Evolutionary conservation across 202 grass and related monocot genomes (phyloP).

Genomic region (Cymbopogon flexuosus): DNA sequence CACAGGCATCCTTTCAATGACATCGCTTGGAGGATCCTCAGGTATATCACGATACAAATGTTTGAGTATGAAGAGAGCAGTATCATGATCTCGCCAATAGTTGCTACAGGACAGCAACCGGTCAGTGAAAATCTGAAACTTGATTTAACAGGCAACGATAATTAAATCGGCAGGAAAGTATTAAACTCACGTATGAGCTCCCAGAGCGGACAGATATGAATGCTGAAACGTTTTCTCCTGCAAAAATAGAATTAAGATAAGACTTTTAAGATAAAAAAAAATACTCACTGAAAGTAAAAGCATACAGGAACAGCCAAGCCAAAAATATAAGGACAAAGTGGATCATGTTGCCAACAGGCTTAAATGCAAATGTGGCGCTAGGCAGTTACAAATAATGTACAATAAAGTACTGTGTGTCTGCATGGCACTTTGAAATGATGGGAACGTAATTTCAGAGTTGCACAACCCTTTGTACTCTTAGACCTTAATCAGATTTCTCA

Average conservation of each 20-base stretch:
- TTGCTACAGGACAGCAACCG: constrained; percentile 51
- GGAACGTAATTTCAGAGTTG: not conserved
- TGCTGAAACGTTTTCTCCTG: constrained; percentile 97
- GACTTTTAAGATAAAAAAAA: not conserved
- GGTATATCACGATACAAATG: constrained; percentile 88
- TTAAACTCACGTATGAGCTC: constrained; percentile 85
- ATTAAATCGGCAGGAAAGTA: constrained; percentile 2
- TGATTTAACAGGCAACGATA: not conserved
- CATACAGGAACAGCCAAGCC: constrained; percentile 9
- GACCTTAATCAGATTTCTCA: too few relatives aligned
- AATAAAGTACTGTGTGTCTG: not conserved
- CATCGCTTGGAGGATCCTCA: constrained; percentile 59
- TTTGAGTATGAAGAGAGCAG: constrained; percentile 90
- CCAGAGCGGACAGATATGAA: constrained; percentile 76
- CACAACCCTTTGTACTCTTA: not conserved
- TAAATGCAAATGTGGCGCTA: not conserved
- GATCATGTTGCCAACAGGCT: not conserved
- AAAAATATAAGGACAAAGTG: not conserved
- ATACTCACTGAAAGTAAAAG: not conserved
- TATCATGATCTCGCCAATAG: constrained; percentile 96
- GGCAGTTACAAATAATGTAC: not conserved
- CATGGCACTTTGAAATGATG: not conserved
- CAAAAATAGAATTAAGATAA: constrained; percentile 19
- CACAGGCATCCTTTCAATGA: constrained; percentile 32
- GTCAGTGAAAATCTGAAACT: constrained; percentile 25